A percentile compares a stretch with the other conserved stretches of the same genome.
Evolutionary conservation across 1,284 basidiomycete genomes (phyloP).

Genomic region (Grifola frondosa): DNA sequence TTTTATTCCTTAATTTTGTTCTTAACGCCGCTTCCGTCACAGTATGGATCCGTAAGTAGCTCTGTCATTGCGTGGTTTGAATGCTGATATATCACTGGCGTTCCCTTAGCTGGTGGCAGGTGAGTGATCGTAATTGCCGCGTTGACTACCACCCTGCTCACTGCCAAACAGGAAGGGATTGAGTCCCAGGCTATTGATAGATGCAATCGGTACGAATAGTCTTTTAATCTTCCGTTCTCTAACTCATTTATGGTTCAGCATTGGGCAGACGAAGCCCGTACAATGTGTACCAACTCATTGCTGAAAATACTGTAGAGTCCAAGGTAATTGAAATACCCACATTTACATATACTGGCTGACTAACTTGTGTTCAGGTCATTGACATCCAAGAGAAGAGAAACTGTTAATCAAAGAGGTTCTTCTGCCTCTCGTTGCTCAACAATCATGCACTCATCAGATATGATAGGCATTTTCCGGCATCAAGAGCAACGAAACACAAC

Average conservation of each 20-base stretch:
- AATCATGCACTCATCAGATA: neutral
- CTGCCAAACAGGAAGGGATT: slow-evolving; percentile 66
- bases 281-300: slow-evolving; percentile 87
- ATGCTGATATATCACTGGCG: neutral
- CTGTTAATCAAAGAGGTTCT: slow-evolving; percentile 64
- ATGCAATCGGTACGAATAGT: slow-evolving; percentile 50
- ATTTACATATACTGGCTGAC: neutral
- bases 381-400: slow-evolving; percentile 83
- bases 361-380: slow-evolving; percentile 48
- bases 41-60: slow-evolving; percentile 84
- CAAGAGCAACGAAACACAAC: slow-evolving; percentile 65
- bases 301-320: slow-evolving; percentile 84
- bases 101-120: slow-evolving; percentile 68
- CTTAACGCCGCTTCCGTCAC: slow-evolving; percentile 9
- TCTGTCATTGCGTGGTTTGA: neutral
- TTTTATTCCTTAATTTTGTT: neutral
- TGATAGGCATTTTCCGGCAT: slow-evolving; percentile 76
- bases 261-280: slow-evolving; percentile 80
- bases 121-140: slow-evolving; percentile 22
- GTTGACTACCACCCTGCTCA: neutral
- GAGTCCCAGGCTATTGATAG: slow-evolving; percentile 89
- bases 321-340: slow-evolving; percentile 50
- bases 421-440: neutral
- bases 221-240: too few relatives aligned
- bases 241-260: slow-evolving; percentile 39